These are phyloP conservation scores for Mimosa pudica DNA, from an alignment of 306 rosid genomes.

Conservation along the genomic window DNA sequence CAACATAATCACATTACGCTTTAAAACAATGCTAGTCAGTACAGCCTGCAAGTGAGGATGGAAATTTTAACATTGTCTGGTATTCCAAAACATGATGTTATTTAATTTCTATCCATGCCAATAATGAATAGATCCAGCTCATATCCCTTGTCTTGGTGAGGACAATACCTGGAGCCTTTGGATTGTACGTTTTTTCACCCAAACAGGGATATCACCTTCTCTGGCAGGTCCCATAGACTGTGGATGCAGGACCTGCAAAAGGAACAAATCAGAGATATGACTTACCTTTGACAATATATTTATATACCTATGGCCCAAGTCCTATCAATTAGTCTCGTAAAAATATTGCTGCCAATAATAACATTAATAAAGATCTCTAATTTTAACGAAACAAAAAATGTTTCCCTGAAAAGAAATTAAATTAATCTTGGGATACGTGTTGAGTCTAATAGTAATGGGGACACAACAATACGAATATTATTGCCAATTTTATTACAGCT, in stretches of 20 bases:
- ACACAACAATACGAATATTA: neutral
- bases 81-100: neutral
- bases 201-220: constrained; percentile 93
- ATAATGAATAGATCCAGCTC: constrained; percentile 48
- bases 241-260: constrained; percentile 88
- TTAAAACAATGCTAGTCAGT: constrained; percentile 89
- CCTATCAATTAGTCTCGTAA: neutral
- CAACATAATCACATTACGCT: constrained; percentile 90
- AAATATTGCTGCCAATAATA: neutral
- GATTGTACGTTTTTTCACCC: constrained; percentile 97
- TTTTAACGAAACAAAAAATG: neutral
- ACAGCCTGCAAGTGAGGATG: constrained; percentile 64
- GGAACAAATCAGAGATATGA: constrained; percentile 43
- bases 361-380: neutral
- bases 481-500: constrained; percentile 6
- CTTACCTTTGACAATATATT: constrained; percentile 9
- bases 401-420: neutral
- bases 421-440: neutral
- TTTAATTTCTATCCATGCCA: constrained; percentile 22
- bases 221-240: constrained; percentile 99
- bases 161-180: constrained; percentile 91
- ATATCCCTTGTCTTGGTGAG: constrained; percentile 88
- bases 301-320: constrained; percentile 1
- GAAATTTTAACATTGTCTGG: constrained; percentile 27
- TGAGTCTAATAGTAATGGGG: neutral